Conservation (phyloP, 148 eudicot species). For the Tetragonia tetragonoides region DNA sequence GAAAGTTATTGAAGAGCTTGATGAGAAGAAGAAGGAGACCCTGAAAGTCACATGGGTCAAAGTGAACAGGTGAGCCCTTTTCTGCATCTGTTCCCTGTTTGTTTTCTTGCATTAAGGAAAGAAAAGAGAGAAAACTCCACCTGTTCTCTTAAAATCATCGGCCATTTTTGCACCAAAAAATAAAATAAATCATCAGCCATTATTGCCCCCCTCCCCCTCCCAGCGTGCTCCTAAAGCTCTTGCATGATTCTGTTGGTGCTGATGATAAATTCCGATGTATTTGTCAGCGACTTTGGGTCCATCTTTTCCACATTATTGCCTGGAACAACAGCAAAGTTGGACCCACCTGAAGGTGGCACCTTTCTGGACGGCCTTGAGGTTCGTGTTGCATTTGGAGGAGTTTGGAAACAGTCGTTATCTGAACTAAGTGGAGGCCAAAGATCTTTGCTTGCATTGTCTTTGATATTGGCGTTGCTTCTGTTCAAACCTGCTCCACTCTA, state of each 20-base stretch:
- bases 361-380: constrained; percentile 98
- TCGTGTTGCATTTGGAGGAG: constrained; percentile 96
- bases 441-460: constrained; percentile 89
- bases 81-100: constrained; percentile 1
- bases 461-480: constrained; percentile 87
- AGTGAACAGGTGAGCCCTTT: constrained; percentile 67
- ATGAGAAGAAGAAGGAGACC: constrained; percentile 96
- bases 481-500: constrained; percentile 99
- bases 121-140: background rate
- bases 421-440: constrained; percentile 98
- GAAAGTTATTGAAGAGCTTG: constrained; percentile 94
- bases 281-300: constrained; percentile 87
- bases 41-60: constrained; percentile 92
- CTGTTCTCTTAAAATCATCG: too few species aligned
- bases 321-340: constrained; percentile 95
- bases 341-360: constrained; percentile 91
- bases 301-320: constrained; percentile 94
- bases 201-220: background rate
- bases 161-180: too few species aligned
- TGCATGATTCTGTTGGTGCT: constrained; percentile 5
- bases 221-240: background rate
- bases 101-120: background rate
- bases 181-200: too few species aligned
- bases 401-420: constrained; percentile 97
- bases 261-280: constrained; percentile 16